phyloP scores from a whole-genome alignment of 345 rosid genomes.

The Lepidium sativum region DNA sequence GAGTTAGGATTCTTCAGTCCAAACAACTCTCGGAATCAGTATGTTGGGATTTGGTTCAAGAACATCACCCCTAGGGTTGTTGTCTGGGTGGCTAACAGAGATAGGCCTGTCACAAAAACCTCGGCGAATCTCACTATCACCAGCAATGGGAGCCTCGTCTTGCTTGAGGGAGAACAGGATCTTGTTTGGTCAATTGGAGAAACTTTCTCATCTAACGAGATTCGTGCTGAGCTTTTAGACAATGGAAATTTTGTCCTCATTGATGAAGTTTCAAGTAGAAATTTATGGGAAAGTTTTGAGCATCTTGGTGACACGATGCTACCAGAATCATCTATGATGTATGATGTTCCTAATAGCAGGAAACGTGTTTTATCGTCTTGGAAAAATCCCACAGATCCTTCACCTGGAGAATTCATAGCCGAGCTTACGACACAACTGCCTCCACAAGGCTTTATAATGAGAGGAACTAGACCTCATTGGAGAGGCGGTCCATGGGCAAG shows the following conservation, averaged over 20 bases:
- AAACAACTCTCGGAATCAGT: slow-evolving; percentile 20
- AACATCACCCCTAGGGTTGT: slow-evolving; percentile 19
- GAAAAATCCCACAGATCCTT: slow-evolving; percentile 24
- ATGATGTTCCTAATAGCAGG: neutral
- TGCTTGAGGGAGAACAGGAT: slow-evolving; percentile 21
- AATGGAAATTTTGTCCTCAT: slow-evolving; percentile 20
- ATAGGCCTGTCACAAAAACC: slow-evolving; percentile 25
- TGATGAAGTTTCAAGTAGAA: slow-evolving; percentile 7
- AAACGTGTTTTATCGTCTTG: slow-evolving; percentile 20
- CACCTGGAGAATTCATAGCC: slow-evolving; percentile 21
- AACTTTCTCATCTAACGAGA: slow-evolving; percentile 7
- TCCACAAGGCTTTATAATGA: slow-evolving; percentile 24
- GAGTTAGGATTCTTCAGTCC: slow-evolving; percentile 35
- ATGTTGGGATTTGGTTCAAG: slow-evolving; percentile 45
- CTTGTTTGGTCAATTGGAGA: slow-evolving; percentile 22
- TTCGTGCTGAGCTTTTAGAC: slow-evolving; percentile 23
- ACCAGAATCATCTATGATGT: slow-evolving; percentile 19
- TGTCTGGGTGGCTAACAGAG: slow-evolving; percentile 53
- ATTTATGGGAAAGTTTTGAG: slow-evolving; percentile 27
- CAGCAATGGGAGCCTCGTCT: slow-evolving; percentile 22
- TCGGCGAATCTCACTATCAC: slow-evolving; percentile 18
- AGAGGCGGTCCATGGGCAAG: slow-evolving; percentile 28
- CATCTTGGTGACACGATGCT: slow-evolving; percentile 26
- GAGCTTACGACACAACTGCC: slow-evolving; percentile 26
- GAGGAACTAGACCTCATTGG: slow-evolving; percentile 21